Evolutionary conservation across 352 stramenopile genomes (phyloP), one percentile per base, ranked within the genome.

Genomic region (Pythium dissotocum): DNA sequence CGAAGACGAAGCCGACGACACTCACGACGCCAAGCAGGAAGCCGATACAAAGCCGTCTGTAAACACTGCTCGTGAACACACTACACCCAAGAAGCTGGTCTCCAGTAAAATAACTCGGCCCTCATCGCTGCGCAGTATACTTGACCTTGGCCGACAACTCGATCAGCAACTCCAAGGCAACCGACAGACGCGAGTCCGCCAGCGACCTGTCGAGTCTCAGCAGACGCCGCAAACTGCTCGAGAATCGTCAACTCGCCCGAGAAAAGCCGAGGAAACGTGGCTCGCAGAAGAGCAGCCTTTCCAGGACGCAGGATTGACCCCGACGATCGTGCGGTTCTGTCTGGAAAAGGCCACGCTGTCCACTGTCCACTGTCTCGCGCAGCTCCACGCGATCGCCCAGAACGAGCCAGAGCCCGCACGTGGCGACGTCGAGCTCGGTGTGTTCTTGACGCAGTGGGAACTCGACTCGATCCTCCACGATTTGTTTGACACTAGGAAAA

Each of bases 401-500:
- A 55, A 69, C 16, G 70, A 74, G 28, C 64, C 65, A 2, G 53
- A 44, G 26, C 53, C 60, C 26, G 32, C 28, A 9, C 56, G 35
- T 10, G 35, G 8, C 2, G 59, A 76, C 12, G 32, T 61, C 0
- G 58, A 65, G 30, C 54, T 66, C 16, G 83, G 83, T 9, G 42
- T 87, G 16, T 89, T 81, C 35, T 40, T 89, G 33, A 86, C 80
- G 18, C 78, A 88, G 44, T 82, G 77, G 71, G 81, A 91, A 58
- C 73, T 91, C 0, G 78, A 89, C 18, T 13, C 36, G 1, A 56
- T 90, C 5, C 62, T 90, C 6, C 62, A 69, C 33, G 72, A 84
- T 7, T 55, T 81, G n/a, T 78, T 80, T 69, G 49, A 16, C 21
- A 24, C 21, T 24, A 24, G 21, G 21, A 24, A 24, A n/a, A 26